These are phyloP conservation scores for Elymus sibiricus DNA, from an alignment of 176 grass and related monocot species.

Conservation along the genomic window DNA sequence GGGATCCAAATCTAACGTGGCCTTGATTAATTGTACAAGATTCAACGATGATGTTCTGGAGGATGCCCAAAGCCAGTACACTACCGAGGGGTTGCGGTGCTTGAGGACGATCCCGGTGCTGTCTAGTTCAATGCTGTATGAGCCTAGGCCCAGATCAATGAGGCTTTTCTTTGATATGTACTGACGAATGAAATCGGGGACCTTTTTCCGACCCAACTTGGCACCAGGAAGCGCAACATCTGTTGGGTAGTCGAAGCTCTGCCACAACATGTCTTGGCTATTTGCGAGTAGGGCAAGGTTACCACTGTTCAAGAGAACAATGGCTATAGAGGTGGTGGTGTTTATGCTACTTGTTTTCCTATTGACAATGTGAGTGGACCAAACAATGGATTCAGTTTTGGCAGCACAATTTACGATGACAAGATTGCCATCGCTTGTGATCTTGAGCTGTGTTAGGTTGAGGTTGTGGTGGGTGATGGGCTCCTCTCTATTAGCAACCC, in stretches of 20 bases:
- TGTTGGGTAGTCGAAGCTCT: not conserved
- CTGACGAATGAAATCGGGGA: not conserved
- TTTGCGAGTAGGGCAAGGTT: not conserved
- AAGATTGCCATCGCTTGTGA: conserved; percentile 9
- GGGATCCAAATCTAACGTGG: not conserved
- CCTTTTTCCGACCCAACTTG: conserved; percentile 51
- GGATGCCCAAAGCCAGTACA: not conserved
- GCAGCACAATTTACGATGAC: not conserved
- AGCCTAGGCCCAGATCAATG: conserved; percentile 36
- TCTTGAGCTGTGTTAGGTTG: conserved; percentile 14
- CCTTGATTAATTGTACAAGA: not conserved
- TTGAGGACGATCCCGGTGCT: not conserved
- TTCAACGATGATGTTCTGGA: not conserved
- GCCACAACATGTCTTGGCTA: not conserved
- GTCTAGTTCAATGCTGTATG: conserved; percentile 26
- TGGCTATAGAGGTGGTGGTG: not conserved
- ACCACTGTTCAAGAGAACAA: not conserved
- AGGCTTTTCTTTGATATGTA: not conserved
- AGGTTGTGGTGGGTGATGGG: not conserved
- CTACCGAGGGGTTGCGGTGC: not conserved
- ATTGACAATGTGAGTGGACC: conserved; percentile 32
- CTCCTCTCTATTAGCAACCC: not conserved
- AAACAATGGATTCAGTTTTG: not conserved
- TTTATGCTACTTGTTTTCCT: not conserved
- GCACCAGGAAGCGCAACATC: conserved; percentile 27